phyloP scores from a whole-genome alignment of 1,139 yeast genomes.

The Geotrichum australiense region DNA sequence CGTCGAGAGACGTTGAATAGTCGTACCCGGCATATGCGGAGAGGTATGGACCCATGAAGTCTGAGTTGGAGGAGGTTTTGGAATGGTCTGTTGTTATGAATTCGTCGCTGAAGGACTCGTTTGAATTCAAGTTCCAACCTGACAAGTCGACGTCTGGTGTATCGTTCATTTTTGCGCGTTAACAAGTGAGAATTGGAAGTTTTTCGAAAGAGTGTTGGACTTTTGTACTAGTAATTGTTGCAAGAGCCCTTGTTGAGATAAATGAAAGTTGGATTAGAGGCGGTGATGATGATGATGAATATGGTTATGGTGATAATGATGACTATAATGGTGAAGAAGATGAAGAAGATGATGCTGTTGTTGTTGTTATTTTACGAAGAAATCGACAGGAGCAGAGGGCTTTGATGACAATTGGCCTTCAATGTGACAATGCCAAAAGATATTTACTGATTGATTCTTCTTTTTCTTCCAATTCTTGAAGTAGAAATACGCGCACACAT shows the following conservation, averaged over 20 bases:
- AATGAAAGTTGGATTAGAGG: constrained; percentile 1
- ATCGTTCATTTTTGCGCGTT: constrained; percentile 11
- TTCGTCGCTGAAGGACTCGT: constrained; percentile 14
- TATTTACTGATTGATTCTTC: no score
- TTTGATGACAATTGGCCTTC: no score
- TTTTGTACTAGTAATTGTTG: not conserved
- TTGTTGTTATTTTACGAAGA: no score
- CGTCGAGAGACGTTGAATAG: not conserved
- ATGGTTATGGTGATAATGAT: not conserved
- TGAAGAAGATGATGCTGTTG: no score
- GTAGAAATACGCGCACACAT: no score
- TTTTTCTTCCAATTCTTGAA: no score
- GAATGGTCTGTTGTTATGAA: constrained; percentile 14
- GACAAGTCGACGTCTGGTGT: constrained; percentile 15
- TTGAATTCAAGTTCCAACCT: constrained; percentile 15
- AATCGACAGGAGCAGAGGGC: no score
- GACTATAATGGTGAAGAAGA: constrained; percentile 1
- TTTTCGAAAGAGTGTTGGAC: no score
- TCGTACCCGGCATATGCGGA: constrained; percentile 10
- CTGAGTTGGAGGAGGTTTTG: constrained; percentile 7
- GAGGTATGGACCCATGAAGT: constrained; percentile 11
- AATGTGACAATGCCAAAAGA: no score
- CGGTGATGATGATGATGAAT: not conserved
- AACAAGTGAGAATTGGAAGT: not conserved
- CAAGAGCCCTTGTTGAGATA: not conserved